Base-by-base conservation (phyloP, 2,329 filamentous ascomycete species). In the Colletotrichum phormii region DNA sequence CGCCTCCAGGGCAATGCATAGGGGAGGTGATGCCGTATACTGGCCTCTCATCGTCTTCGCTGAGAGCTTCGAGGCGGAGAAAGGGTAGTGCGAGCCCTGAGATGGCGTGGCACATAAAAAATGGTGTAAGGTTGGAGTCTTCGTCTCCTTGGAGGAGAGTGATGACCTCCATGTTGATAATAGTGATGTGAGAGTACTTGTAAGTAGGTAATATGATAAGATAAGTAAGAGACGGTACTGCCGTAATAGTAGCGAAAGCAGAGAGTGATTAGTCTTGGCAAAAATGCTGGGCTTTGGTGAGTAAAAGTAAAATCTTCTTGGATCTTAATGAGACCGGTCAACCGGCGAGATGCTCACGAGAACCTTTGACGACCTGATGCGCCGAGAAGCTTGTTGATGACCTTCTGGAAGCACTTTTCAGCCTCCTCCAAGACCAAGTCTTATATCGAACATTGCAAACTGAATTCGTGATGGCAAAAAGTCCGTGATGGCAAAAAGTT, bases 401-500 rank as follows among this genome's bases (percentile, higher is more conserved):
- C 26, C 26, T 9, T 29, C 26, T 29, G 15, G 24, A 24, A 55
- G 53, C 53, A 55, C 22, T 26, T 29, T 55, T 55, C 53, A 55
- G 24, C 53, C 53, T 55, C 53, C 53, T 55, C 22, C 24, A 24
- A 29, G 22, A 24, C 26, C 22, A 55, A 55, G 53, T 55, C 53
- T 55, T 55, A 55, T 55, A 55, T 24, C 53, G 18, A 55, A 55
- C 53, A 55, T 55, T 55, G 53, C 53, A 55, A 55, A 55, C 22
- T 29, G 5, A 29, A 29, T 24, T 24, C 3, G 53, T n/a, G 53
- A 55, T 15, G 53, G 24, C 53, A 49, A 55, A 55, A 49, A 55
- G n/a, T 24, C 53, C 4, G 53, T n/a, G 53, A 55, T 24, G 53
- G 53, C 53, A 49, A 55, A 55, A 49, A 55, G n/a, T 24, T 55